Base-by-base conservation (phyloP, 495 filamentous ascomycete species). In the Achaetomiella virescens region DNA sequence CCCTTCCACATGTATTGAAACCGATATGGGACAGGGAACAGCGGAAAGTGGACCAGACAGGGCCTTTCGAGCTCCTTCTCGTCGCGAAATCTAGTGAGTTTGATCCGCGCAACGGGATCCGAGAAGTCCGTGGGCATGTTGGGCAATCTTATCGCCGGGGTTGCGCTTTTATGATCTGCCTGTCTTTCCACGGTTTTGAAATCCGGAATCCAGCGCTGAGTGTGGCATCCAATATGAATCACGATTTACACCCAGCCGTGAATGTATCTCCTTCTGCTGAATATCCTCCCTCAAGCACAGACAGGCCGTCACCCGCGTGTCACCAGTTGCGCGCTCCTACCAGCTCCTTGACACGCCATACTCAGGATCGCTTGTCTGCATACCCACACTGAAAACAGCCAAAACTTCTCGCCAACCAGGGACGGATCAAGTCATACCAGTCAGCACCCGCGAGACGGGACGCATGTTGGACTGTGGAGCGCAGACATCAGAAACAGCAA, bases 101-200 rank as follows among this genome's bases (percentile, higher is more conserved):
- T 56, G 46, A 56, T 56, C 46, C 46, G 20, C 53, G 27, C 33
- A 43, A 22, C 35, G 44, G 17, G 53, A 55, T n/a, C 43, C 43
- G 36, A 42, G 11, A 22, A 6, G 9, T 11, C 18, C 12, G 38
- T 3, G 29, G 33, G 24, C 41, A 31, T 31, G 4, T 27, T 5
- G 17, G 50, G 25, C 24, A 35, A 50, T 56, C 54, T 49, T 56
- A 49, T 56, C 37, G 29, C 12, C 35, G 17, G 52, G 54, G 25
- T 9, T 36, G 17, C 6, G 12, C 14, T 37, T n/a, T 36, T 55
- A 55, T 48, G 53, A 55, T 55, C 53, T 17, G 17, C 53, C 11
- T 40, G n/a, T 5, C 12, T n/a, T n/a, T 8, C 37, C 44, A 33
- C n/a, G 33, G 12, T 25, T 42, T 49, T 9, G 36, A 24, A 3